Conservation (phyloP, 148 eudicot genomes). For the Heliamphora exappendiculata region DNA sequence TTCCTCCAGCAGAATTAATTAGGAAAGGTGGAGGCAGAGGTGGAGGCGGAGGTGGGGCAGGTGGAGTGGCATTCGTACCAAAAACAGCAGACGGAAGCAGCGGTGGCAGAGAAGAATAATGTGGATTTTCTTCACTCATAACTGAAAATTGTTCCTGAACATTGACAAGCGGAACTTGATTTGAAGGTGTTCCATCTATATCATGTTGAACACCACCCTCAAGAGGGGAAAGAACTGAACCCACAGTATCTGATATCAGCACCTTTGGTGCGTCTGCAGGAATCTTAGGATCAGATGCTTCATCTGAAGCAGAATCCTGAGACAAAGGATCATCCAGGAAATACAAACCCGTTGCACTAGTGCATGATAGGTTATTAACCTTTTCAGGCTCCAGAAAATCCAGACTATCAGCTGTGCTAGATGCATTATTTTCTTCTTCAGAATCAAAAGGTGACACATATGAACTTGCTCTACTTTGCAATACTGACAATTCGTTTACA, state of each 20-base stretch:
- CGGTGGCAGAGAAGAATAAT: slow-evolving; percentile 7
- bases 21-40: slow-evolving; percentile 22
- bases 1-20: too few relatives aligned
- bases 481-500: slow-evolving; percentile 38
- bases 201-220: slow-evolving; percentile 27
- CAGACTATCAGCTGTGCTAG: slow-evolving; percentile 82
- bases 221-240: slow-evolving; percentile 20
- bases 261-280: slow-evolving; percentile 28
- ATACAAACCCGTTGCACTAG: slow-evolving; percentile 31
- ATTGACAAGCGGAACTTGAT: slow-evolving; percentile 16
- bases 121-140: slow-evolving; percentile 17
- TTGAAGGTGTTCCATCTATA: slow-evolving; percentile 18
- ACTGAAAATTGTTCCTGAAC: slow-evolving; percentile 20
- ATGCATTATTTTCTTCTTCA: slow-evolving; percentile 78
- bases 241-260: slow-evolving; percentile 21
- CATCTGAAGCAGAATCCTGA: slow-evolving; percentile 64
- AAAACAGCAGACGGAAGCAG: slow-evolving; percentile 16
- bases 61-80: slow-evolving; percentile 14
- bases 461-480: slow-evolving; percentile 59
- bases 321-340: slow-evolving; percentile 69
- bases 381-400: slow-evolving; percentile 84
- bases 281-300: slow-evolving; percentile 48
- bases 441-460: slow-evolving; percentile 89
- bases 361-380: slow-evolving; percentile 29
- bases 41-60: slow-evolving; percentile 15